A percentile compares a stretch with the other conserved stretches of the same genome.
Conservation (phyloP, 164 flowering plant genomes). For the Saururus chinensis region DNA sequence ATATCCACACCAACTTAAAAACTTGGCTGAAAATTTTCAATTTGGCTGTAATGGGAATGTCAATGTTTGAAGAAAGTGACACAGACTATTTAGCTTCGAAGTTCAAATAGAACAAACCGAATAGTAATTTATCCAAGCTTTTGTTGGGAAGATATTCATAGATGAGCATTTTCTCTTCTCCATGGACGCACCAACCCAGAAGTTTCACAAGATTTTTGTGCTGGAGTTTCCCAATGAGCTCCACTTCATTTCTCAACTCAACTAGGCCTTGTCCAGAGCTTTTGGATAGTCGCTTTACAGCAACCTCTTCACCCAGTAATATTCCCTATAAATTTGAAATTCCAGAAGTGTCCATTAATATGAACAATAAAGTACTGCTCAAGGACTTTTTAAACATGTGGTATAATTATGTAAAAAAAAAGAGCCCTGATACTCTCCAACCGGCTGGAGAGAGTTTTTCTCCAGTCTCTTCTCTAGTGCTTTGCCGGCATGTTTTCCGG, state of each 20-base stretch:
- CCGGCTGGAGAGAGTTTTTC: no score
- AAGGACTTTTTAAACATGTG: no score
- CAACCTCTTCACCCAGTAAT: background rate
- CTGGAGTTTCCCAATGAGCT: conserved; percentile 2
- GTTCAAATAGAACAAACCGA: background rate
- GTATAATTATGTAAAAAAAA: no score
- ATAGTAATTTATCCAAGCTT: conserved; percentile 3
- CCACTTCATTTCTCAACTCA: background rate
- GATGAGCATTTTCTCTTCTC: conserved; percentile 4
- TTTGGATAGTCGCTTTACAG: background rate
- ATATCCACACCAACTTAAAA: no score
- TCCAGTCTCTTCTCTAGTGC: no score
- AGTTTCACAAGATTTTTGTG: conserved; percentile 5
- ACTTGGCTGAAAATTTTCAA: no score
- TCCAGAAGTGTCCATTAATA: background rate
- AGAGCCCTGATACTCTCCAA: no score
- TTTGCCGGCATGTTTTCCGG: no score
- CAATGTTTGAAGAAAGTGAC: no score
- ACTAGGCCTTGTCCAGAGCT: background rate
- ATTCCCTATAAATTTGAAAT: background rate
- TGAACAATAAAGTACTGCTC: background rate
- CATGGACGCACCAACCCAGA: conserved; percentile 1
- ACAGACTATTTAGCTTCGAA: background rate
- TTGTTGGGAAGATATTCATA: conserved; percentile 7
- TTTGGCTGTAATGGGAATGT: no score